phyloP scores from a whole-genome alignment of 73 alveolate genomes.

The Paramecium sexaurelia region DNA sequence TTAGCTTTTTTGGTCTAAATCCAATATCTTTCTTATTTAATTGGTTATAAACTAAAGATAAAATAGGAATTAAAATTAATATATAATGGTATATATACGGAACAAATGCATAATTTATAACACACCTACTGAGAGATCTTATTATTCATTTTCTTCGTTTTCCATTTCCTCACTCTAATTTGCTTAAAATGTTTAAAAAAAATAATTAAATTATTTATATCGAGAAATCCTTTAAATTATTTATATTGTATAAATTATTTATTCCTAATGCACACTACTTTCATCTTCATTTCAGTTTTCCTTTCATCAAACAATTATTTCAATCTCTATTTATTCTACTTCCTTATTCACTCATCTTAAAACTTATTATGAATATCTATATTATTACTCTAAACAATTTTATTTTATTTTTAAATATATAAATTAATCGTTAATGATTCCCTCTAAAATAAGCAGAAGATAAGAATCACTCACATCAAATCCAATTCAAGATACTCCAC shows the following conservation, averaged over 20 bases:
- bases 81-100: conserved; percentile 30
- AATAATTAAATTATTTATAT: neutral
- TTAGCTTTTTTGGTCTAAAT: conserved; percentile 43
- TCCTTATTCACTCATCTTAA: too few relatives aligned
- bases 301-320: neutral
- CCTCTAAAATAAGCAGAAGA: conserved; percentile 26
- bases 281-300: neutral
- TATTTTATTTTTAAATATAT: neutral
- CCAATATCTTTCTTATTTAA: conserved; percentile 28
- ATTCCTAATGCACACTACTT: neutral
- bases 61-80: conserved; percentile 10
- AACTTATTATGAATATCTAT: neutral
- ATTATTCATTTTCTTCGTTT: neutral
- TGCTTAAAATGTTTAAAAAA: neutral
- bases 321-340: too few relatives aligned
- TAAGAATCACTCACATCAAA: neutral
- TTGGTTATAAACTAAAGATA: conserved; percentile 35
- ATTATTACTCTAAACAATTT: neutral
- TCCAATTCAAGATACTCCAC: neutral
- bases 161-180: neutral
- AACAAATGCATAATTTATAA: neutral
- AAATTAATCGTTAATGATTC: conserved; percentile 22
- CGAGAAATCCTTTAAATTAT: neutral
- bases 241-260: neutral
- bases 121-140: conserved; percentile 54